A percentile compares a stretch with the other conserved stretches of the same genome.
Conservation (phyloP, 148 eudicot species). For the Vaccinium corymbosum region DNA sequence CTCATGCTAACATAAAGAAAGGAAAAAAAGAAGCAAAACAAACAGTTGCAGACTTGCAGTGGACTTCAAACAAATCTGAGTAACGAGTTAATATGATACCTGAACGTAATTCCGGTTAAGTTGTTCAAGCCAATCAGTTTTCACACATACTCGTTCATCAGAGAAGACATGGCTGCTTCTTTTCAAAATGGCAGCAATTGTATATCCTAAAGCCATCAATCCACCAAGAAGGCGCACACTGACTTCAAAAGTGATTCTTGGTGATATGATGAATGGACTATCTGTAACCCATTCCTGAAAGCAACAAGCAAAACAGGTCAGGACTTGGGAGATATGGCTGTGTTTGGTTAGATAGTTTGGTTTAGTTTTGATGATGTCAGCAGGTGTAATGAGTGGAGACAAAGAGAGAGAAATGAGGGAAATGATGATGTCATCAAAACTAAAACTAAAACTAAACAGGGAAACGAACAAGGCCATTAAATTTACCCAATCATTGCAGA, state of each 20-base stretch:
- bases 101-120: constrained; percentile 82
- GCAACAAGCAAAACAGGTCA: constrained; percentile 24
- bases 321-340: neutral
- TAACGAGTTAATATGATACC: constrained; percentile 36
- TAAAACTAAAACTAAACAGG: no score
- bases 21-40: neutral
- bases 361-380: no score
- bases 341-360: no score
- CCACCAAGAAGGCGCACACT: constrained; percentile 99
- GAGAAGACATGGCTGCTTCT: constrained; percentile 84
- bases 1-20: neutral
- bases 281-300: constrained; percentile 99
- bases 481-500: neutral
- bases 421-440: no score
- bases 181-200: constrained; percentile 89
- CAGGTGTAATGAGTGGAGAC: no score
- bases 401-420: no score
- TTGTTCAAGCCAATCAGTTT: constrained; percentile 94
- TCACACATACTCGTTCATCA: constrained; percentile 73
- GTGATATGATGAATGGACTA: constrained; percentile 92
- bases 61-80: neutral
- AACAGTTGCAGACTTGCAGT: neutral
- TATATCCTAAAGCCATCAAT: constrained; percentile 94
- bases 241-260: constrained; percentile 94
- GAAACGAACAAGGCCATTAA: no score